phyloP scores from a whole-genome alignment of 768 basidiomycete species.

The Suillus weaverae region DNA sequence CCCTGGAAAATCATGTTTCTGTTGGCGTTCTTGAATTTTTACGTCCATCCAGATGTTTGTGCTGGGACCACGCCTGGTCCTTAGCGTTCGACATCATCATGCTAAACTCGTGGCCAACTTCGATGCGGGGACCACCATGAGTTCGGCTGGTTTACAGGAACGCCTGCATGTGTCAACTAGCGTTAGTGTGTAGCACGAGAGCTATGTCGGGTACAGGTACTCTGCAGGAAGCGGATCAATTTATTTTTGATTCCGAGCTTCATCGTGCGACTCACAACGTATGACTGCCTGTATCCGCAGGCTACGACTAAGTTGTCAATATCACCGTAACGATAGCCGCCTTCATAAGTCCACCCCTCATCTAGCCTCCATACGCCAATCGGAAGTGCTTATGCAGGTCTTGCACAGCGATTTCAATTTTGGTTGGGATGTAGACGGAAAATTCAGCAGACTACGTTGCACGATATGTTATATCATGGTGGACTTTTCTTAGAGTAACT shows the following conservation, averaged over 20 bases:
- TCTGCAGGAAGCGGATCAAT: background rate
- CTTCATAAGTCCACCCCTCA: background rate
- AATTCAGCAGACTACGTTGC: background rate
- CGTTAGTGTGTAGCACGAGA: background rate
- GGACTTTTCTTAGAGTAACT: background rate
- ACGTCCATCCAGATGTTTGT: background rate
- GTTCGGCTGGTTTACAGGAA: background rate
- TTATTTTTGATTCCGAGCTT: background rate
- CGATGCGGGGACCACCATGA: background rate
- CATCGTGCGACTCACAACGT: background rate
- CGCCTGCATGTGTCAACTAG: background rate
- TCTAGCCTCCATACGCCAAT: too few species aligned
- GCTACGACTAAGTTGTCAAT: background rate
- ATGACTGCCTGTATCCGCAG: background rate
- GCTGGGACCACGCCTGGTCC: background rate
- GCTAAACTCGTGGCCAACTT: background rate
- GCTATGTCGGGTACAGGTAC: background rate
- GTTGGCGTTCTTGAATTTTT: background rate
- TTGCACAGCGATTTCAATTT: background rate
- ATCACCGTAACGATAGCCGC: background rate
- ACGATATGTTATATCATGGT: background rate
- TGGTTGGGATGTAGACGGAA: background rate
- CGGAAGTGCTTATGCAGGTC: background rate
- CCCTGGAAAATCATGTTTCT: background rate
- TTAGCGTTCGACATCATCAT: background rate